Base-by-base conservation (phyloP, 305 asterid genomes). In the Fraxinus ornus region DNA sequence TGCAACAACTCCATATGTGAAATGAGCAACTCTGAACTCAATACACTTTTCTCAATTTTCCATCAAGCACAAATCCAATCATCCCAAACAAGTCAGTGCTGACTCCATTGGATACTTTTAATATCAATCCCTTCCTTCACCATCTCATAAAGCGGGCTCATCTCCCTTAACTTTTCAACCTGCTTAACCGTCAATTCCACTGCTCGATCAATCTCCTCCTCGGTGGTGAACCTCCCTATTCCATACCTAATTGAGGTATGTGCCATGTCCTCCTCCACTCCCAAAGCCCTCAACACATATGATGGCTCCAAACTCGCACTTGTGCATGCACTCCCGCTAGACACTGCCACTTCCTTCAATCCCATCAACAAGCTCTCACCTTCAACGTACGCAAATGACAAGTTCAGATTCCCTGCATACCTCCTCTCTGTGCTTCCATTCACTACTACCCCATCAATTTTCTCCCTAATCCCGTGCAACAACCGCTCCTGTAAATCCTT, bases 341-440 rank as follows among this genome's bases (percentile, higher is more conserved):
- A 95, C 30, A 95, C 99, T 0, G 99, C 99, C 75, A 93, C 99
- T 86, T 94, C 99, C 89, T 95, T 95, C 86, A 95, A 81, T 84
- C 99, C 99, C 99, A 95, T 95, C 80, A 95, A 88, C 92, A 95
- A 88, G 88, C 99, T 95, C 91, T 95, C 99, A 36, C 99, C 99
- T 78, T 95, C 99, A 17, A 95, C 99, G 84, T 90, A 94, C 3
- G 97, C 99, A 81, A 95, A 95, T 0, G 98, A 95, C 81, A 95
- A 75, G 90, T 95, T 95, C 93, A 95, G 82, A 87, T 95, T 95
- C 88, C 99, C 99, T 0, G 88, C 81, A 80, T 95, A 95, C 1
- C 99, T 89, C 78, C 90, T 90, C 84, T 91, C 97, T 82, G 89
- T 93, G 28, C 99, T 95, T 78, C 99, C 99, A 85, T 95, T 95